Evolutionary conservation across 495 filamentous ascomycete genomes (phyloP).

Genomic region (Talaromyces trachyspermus): DNA sequence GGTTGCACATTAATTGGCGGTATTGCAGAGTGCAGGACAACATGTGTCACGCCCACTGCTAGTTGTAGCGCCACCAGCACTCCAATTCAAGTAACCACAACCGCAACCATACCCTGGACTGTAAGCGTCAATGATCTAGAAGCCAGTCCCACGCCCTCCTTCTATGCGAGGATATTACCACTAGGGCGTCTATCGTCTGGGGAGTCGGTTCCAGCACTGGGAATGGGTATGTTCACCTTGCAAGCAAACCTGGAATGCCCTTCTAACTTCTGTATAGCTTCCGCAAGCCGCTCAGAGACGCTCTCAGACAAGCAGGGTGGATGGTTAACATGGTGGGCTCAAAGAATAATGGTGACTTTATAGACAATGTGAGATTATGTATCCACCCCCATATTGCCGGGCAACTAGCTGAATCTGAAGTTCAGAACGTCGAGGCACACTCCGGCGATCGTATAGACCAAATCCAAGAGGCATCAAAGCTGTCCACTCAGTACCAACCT

Average conservation of each 20-base stretch:
- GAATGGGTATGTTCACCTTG: constrained; percentile 25
- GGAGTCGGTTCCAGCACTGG: constrained; percentile 42
- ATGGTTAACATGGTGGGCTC: constrained; percentile 47
- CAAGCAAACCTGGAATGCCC: neutral
- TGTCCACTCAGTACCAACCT: constrained; percentile 20
- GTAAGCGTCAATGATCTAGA: neutral
- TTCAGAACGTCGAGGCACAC: constrained; percentile 1
- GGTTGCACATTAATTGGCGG: neutral
- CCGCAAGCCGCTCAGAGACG: constrained; percentile 34
- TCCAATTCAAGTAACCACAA: neutral
- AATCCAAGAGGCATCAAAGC: neutral
- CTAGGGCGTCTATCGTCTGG: constrained; percentile 50
- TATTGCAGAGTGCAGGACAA: neutral
- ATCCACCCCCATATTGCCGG: neutral
- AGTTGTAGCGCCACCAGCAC: neutral
- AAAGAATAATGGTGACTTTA: constrained; percentile 36
- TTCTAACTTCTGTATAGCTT: constrained; percentile 19
- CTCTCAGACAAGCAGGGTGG: constrained; percentile 29
- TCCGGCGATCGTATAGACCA: neutral
- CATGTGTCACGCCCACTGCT: neutral
- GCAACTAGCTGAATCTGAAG: neutral
- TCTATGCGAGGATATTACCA: constrained; percentile 23
- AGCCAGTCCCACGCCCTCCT: no score
- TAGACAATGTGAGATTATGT: constrained; percentile 34
- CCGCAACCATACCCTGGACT: neutral